phyloP scores from a whole-genome alignment of 371 early-diverging fungal genomes.

The Phascolomyces articulosus region DNA sequence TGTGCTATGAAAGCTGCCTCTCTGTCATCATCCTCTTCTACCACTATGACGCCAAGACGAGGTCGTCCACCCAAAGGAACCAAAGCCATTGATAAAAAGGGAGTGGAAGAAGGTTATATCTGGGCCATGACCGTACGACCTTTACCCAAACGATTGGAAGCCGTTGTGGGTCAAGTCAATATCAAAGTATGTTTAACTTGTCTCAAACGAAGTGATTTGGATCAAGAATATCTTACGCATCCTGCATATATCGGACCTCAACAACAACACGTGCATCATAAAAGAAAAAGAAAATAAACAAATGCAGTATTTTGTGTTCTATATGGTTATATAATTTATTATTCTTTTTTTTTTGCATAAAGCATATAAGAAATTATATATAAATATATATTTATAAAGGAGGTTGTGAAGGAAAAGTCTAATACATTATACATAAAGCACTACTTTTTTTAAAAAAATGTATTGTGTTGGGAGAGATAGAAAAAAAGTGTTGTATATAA shows the following conservation, averaged over 20 bases:
- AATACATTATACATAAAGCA: no score
- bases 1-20: no score
- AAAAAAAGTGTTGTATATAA: no score
- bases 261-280: background rate
- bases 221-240: constrained; percentile 32
- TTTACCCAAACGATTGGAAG: constrained; percentile 41
- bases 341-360: no score
- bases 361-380: no score
- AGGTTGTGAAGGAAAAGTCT: no score
- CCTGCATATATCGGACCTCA: constrained; percentile 37
- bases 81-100: constrained; percentile 16
- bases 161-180: constrained; percentile 34
- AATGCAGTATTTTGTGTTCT: background rate
- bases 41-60: constrained; percentile 24
- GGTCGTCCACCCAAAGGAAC: constrained; percentile 51
- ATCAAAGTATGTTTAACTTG: constrained; percentile 48
- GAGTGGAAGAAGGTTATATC: background rate
- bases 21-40: no score
- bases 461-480: no score
- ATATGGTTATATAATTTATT: no score
- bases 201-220: constrained; percentile 41
- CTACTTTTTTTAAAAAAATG: no score
- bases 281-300: background rate
- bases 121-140: constrained; percentile 37
- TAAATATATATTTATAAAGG: no score